phyloP scores from a whole-genome alignment of 345 rosid genomes.

The Erodium maritimum region DNA sequence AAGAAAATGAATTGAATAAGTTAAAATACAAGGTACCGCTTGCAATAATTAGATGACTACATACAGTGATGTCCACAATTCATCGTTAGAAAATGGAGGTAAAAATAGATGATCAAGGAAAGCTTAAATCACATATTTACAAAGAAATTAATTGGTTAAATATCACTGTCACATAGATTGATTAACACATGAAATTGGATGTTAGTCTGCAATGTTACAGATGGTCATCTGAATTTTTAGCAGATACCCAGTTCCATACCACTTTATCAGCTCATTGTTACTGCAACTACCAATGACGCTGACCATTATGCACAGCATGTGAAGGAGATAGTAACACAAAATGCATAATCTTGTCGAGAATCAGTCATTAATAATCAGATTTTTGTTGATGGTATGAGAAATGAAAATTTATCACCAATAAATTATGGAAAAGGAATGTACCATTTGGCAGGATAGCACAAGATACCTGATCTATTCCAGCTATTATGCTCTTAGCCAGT shows the following conservation, averaged over 20 bases:
- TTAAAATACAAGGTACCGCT: slow-evolving; percentile 11
- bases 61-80: neutral
- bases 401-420: too few relatives aligned
- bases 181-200: neutral
- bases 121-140: neutral
- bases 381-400: neutral
- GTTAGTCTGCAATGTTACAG: neutral
- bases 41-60: too few relatives aligned
- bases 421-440: neutral
- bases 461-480: slow-evolving; percentile 73
- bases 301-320: neutral
- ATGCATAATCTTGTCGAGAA: neutral
- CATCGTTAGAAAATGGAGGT: neutral
- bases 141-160: neutral
- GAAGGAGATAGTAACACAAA: neutral
- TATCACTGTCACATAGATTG: neutral
- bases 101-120: neutral
- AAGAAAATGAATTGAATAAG: slow-evolving; percentile 22
- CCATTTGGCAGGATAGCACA: slow-evolving; percentile 10
- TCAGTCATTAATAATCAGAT: neutral
- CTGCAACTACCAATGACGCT: neutral
- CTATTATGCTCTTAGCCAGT: slow-evolving; percentile 68
- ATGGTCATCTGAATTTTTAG: neutral
- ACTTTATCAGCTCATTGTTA: neutral
- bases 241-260: neutral